Base-by-base conservation (phyloP, 768 basidiomycete genomes). In the Amanita jacksonii region DNA sequence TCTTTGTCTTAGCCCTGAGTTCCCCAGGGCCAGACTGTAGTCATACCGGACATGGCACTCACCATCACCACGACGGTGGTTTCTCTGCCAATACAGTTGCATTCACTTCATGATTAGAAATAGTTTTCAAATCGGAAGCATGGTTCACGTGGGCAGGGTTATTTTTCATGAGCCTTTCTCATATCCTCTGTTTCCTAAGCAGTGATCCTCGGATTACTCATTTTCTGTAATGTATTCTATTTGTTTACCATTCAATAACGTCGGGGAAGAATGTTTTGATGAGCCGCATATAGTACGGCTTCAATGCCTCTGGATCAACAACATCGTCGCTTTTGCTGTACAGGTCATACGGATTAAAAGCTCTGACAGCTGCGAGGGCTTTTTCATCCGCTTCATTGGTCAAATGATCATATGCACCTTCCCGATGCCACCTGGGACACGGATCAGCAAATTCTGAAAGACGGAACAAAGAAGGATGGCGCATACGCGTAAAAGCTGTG, bases 281-380 rank as follows among this genome's bases (percentile, higher is more conserved):
- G 31, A 86, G 62, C 1, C 58, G 58, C 49, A 73, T 62, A 55
- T 86, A 86, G 61, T 86, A 86, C 20, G 80, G 77, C 54, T 72
- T 70, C 37, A 85, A 62, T 53, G 67, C 61, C 31, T 64, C 72
- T 8, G 67, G 62, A 30, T 69, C 57, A 16, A 76, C 67, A 1
- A 70, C 65, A 16, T 70, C 69, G 52, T 85, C 80, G 54, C 68
- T 74, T 61, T 86, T 86, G 63, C 73, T 76, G 64, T 86, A 86
- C 5, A 86, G 68, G 56, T 85, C 83, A 57, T 85, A 86, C 1
- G 83, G 83, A 59, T 85, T 85, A 69, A 85, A 85, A 0, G 74
- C 76, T 27, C 66, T 68, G n/a, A 81, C 81, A 4, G 81, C 81
- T 28, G 63, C 70, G 24, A 81, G 70, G 5, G 68, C 67, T 32